These are phyloP conservation scores for Kazachstania martiniae DNA, from an alignment of 805 yeast species.

Conservation along the genomic window DNA sequence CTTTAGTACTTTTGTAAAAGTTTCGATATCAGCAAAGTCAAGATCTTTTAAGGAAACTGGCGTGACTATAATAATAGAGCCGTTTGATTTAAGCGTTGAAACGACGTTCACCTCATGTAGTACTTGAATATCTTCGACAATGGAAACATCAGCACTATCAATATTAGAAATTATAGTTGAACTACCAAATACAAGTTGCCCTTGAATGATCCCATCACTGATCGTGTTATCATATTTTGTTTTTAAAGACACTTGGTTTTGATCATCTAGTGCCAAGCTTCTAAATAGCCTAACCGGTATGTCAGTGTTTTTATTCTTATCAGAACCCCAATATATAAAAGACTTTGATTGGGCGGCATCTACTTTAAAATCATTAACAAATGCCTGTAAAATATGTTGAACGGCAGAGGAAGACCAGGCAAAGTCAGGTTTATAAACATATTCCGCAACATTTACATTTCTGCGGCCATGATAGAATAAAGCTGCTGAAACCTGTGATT, in stretches of 20 bases:
- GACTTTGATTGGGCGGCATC: conserved; percentile 17
- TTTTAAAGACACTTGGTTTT: conserved; percentile 42
- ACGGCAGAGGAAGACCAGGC: conserved; percentile 48
- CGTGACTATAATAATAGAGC: conserved; percentile 37
- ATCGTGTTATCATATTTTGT: conserved; percentile 61
- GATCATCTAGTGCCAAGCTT: conserved; percentile 52
- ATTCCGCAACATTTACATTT: conserved; percentile 38
- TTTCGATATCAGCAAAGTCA: conserved; percentile 28
- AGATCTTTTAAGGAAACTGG: conserved; percentile 22
- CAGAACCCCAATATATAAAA: conserved; percentile 57
- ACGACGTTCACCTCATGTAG: conserved; percentile 51
- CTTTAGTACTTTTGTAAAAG: conserved; percentile 40
- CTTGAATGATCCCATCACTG: conserved; percentile 66
- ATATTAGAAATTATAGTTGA: conserved; percentile 22
- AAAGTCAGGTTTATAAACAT: conserved; percentile 39
- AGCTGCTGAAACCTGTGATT: conserved; percentile 64
- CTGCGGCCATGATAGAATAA: conserved; percentile 37
- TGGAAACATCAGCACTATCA: conserved; percentile 51
- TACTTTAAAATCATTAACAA: conserved; percentile 11
- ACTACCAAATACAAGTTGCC: conserved; percentile 38
- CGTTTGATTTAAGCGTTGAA: conserved; percentile 45
- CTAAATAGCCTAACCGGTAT: conserved; percentile 59
- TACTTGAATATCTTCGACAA: conserved; percentile 51
- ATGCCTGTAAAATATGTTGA: conserved; percentile 37
- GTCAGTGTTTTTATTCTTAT: conserved; percentile 43